Percentiles rank a stretch among this genome's conserved stretches.
Evolutionary conservation across 2,329 filamentous ascomycete genomes (phyloP).

Genomic region (Fusarium ramigenum): DNA sequence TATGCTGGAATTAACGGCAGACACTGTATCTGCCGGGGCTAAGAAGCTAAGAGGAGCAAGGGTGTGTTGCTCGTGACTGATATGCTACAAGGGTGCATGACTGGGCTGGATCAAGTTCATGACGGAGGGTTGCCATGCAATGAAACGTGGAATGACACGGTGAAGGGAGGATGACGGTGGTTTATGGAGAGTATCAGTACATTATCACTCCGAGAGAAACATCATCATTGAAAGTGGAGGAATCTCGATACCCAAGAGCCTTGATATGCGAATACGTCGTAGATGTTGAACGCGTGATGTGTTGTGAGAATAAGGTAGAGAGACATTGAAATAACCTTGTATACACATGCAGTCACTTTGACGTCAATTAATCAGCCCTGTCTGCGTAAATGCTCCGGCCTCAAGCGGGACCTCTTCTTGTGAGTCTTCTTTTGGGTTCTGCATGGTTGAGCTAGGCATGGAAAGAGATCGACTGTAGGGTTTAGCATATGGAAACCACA

Average conservation of each 20-base stretch:
- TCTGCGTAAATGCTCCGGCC: background rate
- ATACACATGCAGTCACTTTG: slow-evolving; percentile 32
- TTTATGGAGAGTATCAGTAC: background rate
- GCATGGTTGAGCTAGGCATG: background rate
- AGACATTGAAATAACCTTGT: slow-evolving; percentile 7
- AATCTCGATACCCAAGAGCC: background rate
- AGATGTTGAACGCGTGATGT: background rate
- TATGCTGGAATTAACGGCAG: slow-evolving; percentile 30
- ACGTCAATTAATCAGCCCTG: slow-evolving; percentile 28
- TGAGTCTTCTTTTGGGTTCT: slow-evolving; percentile 3
- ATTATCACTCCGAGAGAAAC: background rate
- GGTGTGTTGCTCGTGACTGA: slow-evolving; percentile 18
- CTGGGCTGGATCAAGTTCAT: slow-evolving; percentile 15
- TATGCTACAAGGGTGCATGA: slow-evolving; percentile 6
- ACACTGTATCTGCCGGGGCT: slow-evolving; percentile 29
- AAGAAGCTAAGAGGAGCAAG: slow-evolving; percentile 1
- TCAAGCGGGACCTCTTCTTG: background rate
- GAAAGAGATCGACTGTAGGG: slow-evolving; percentile 26
- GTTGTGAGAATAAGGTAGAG: background rate
- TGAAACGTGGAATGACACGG: slow-evolving; percentile 29
- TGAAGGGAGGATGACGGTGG: slow-evolving; percentile 15
- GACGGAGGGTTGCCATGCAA: slow-evolving; percentile 16
- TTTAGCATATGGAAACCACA: slow-evolving; percentile 20
- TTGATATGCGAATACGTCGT: background rate
- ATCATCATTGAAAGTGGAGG: background rate